phyloP scores from a whole-genome alignment of 495 filamentous ascomycete species.

The Jackrogersella multiformis region DNA sequence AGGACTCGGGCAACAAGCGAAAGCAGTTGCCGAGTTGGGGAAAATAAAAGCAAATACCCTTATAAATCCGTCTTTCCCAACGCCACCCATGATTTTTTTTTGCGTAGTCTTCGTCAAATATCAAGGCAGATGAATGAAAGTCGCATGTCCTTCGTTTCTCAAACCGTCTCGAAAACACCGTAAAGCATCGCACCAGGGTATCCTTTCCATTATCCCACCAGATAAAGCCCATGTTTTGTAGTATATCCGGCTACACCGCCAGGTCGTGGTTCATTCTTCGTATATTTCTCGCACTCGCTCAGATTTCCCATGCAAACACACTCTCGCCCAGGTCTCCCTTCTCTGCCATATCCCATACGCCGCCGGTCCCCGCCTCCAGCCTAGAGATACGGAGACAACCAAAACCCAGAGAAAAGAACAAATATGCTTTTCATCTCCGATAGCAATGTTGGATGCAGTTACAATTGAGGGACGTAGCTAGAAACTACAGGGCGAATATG shows the following conservation, averaged over 20 bases:
- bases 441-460: constrained; percentile 32
- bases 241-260: constrained; percentile 41
- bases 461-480: constrained; percentile 11
- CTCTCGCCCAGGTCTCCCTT: constrained; percentile 25
- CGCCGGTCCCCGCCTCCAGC: constrained; percentile 29
- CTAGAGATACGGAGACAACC: constrained; percentile 10
- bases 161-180: constrained; percentile 43
- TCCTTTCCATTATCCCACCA: constrained; percentile 47
- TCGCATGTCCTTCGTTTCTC: constrained; percentile 37
- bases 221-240: constrained; percentile 45
- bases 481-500: constrained; percentile 19
- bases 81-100: constrained; percentile 45
- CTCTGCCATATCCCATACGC: constrained; percentile 39
- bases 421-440: constrained; percentile 45
- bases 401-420: constrained; percentile 39
- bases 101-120: constrained; percentile 41
- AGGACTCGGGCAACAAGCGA: constrained; percentile 37
- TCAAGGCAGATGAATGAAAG: constrained; percentile 38
- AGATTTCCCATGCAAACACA: constrained; percentile 30
- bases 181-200: constrained; percentile 48
- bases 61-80: constrained; percentile 48
- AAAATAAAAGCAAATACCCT: constrained; percentile 35
- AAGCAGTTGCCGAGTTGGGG: constrained; percentile 35
- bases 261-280: constrained; percentile 38
- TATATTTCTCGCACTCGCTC: constrained; percentile 27